These are phyloP conservation scores for Aspergillus homomorphus DNA, from an alignment of 495 filamentous ascomycete species.

Conservation along the genomic window DNA sequence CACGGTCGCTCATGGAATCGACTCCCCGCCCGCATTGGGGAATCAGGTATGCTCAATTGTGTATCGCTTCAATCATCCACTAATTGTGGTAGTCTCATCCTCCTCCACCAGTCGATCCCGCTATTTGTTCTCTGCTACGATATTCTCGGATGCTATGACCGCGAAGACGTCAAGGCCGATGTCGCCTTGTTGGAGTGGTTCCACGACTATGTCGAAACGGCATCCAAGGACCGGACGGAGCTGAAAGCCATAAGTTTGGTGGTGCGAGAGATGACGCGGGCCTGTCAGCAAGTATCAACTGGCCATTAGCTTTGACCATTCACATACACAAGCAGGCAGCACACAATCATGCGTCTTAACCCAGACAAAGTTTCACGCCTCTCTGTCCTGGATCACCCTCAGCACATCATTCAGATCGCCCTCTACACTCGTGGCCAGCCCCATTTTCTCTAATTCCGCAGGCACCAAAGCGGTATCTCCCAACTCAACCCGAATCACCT, in stretches of 20 bases:
- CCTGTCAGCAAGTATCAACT: neutral
- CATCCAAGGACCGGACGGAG: slow-evolving; percentile 8
- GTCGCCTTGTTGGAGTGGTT: slow-evolving; percentile 11
- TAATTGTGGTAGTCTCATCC: slow-evolving; percentile 5
- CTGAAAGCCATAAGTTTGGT: slow-evolving; percentile 6
- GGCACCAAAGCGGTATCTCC: neutral
- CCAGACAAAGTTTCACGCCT: too few species aligned
- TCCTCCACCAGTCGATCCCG: slow-evolving; percentile 19
- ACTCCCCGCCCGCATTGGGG: slow-evolving; percentile 4
- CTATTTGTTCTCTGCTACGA: slow-evolving; percentile 15
- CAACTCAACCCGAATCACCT: neutral
- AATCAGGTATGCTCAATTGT: slow-evolving; percentile 9
- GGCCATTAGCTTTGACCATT: neutral
- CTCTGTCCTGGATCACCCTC: neutral
- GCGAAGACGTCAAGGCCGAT: slow-evolving; percentile 6
- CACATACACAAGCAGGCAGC: too few species aligned
- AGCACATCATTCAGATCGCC: neutral
- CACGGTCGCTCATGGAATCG: neutral
- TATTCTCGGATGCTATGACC: slow-evolving; percentile 9
- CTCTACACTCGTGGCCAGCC: neutral
- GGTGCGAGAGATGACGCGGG: neutral
- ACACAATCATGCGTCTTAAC: too few species aligned
- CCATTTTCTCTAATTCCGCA: neutral
- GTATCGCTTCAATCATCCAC: too few species aligned
- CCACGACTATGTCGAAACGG: slow-evolving; percentile 9